phyloP scores from a whole-genome alignment of 208 protist genomes.

The Wallacemonas sp. region DNA sequence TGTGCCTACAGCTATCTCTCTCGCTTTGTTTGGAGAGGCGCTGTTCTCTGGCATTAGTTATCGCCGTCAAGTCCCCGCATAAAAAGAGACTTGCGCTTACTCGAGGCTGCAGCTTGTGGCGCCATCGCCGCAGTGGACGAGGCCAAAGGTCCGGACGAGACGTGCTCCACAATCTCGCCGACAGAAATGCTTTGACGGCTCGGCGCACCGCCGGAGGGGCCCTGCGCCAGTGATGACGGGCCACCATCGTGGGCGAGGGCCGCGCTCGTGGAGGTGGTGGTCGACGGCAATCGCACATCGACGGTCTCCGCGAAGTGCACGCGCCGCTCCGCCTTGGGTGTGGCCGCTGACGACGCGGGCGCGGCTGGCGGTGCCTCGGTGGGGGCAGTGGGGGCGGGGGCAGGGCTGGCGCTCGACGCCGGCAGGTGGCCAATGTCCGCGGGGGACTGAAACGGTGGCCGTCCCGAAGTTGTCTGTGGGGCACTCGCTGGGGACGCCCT shows the following conservation, averaged over 20 bases:
- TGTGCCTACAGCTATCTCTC: too few species aligned
- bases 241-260: not conserved
- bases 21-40: too few species aligned
- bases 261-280: not conserved
- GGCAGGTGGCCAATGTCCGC: slow-evolving; percentile 6
- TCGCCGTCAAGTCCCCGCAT: slow-evolving; percentile 20
- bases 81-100: slow-evolving; percentile 67
- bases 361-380: not conserved
- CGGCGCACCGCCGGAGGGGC: too few species aligned
- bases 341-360: not conserved
- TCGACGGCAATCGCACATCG: slow-evolving; percentile 20
- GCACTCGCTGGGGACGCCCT: not conserved
- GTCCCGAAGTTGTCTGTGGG: not conserved
- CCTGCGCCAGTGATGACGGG: too few species aligned
- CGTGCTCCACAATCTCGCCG: slow-evolving; percentile 62
- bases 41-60: too few species aligned
- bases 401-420: slow-evolving; percentile 46
- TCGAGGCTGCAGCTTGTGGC: slow-evolving; percentile 8
- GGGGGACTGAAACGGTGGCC: not conserved
- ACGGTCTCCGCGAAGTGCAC: slow-evolving; percentile 47
- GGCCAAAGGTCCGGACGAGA: not conserved
- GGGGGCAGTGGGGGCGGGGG: slow-evolving; percentile 29
- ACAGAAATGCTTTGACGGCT: slow-evolving; percentile 31
- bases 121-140: not conserved
- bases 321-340: slow-evolving; percentile 22